A percentile compares a stretch with the other conserved stretches of the same genome.
Evolutionary conservation across 2,329 filamentous ascomycete species (phyloP).

Genomic region (Alternaria metachromatica): DNA sequence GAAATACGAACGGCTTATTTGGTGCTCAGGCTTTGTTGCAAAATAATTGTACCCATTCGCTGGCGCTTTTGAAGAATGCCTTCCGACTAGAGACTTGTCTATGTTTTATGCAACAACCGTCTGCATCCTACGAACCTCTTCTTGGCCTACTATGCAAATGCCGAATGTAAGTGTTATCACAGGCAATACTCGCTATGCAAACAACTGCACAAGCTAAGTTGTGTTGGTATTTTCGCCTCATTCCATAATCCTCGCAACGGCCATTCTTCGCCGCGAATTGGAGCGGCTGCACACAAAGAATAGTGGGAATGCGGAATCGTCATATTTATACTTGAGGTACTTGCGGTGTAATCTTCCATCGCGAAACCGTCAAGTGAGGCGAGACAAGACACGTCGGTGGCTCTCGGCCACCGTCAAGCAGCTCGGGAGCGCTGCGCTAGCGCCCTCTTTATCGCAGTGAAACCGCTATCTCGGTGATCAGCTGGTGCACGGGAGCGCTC

Average conservation of each 20-base stretch:
- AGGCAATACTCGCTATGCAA: background rate
- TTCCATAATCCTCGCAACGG: background rate
- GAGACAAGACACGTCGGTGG: background rate
- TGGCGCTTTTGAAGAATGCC: background rate
- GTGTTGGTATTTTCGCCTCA: background rate
- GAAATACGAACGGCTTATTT: background rate
- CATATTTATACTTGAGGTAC: background rate
- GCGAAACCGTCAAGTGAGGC: conserved; percentile 4
- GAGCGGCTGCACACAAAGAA: background rate
- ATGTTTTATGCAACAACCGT: background rate
- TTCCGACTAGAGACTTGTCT: background rate
- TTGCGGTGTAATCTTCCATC: background rate
- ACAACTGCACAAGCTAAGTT: background rate
- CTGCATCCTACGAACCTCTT: background rate
- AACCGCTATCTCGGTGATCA: conserved; percentile 8
- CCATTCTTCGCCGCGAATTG: background rate
- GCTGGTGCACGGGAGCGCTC: conserved; percentile 1
- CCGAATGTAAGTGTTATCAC: background rate
- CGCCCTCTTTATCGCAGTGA: background rate
- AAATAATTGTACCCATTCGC: too few species aligned
- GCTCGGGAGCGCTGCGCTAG: background rate
- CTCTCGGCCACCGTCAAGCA: conserved; percentile 1
- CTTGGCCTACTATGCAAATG: background rate
- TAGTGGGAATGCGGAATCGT: background rate
- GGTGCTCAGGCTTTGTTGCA: background rate